phyloP scores from a whole-genome alignment of 441 rosid species.

The Brassica balearica region DNA sequence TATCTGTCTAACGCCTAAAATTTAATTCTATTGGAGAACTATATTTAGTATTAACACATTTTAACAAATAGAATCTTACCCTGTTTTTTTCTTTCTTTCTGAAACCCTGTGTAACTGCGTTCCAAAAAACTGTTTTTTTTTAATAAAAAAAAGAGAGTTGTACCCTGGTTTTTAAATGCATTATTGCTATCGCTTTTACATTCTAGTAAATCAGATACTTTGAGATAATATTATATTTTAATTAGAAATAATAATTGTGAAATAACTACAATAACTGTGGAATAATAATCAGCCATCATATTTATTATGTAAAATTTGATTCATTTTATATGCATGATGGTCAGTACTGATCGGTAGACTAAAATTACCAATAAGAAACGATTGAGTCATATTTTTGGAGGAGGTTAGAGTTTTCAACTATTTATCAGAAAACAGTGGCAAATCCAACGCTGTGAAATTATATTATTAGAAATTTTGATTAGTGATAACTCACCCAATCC shows the following conservation, averaged over 20 bases:
- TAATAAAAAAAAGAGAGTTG: not conserved
- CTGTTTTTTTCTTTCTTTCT: not conserved
- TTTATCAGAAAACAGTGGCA: constrained; percentile 33
- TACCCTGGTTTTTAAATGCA: not conserved
- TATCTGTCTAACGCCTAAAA: not conserved
- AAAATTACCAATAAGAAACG: not conserved
- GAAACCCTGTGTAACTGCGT: not conserved
- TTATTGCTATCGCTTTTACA: not conserved
- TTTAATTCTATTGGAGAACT: not conserved
- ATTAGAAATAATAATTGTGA: not conserved
- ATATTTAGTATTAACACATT: not conserved
- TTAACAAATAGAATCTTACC: not conserved
- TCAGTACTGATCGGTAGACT: not conserved
- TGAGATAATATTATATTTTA: not conserved
- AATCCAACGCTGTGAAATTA: constrained; percentile 34
- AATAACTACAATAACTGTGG: not conserved
- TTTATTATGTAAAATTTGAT: not conserved
- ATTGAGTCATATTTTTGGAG: not conserved
- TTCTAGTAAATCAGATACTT: not conserved
- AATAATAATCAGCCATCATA: not conserved
- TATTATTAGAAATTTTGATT: constrained; percentile 19
- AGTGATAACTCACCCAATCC: constrained; percentile 38
- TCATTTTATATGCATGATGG: not conserved
- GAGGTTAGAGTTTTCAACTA: constrained; percentile 24
- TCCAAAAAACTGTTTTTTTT: not conserved